Percentiles rank a stretch among this genome's conserved stretches.
Evolutionary conservation across 805 yeast species (phyloP).

Genomic region (Suhomyces tanzawaensis): DNA sequence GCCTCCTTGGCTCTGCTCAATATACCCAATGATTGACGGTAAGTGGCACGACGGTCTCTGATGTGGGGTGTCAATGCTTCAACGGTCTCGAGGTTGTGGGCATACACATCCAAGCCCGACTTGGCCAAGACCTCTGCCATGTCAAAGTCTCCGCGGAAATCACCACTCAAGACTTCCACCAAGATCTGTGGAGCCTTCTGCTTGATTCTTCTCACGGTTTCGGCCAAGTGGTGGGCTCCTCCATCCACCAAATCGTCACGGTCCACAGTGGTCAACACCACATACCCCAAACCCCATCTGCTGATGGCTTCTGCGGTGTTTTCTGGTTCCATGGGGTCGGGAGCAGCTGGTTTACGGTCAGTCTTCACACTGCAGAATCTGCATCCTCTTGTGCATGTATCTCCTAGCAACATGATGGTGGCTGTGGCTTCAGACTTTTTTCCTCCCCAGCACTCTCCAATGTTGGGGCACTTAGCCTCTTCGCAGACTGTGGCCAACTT

Average conservation of each 20-base stretch:
- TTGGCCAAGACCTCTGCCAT: slow-evolving; percentile 77
- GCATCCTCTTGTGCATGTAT: slow-evolving; percentile 99
- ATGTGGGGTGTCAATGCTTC: slow-evolving; percentile 92
- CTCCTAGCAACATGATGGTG: slow-evolving; percentile 97
- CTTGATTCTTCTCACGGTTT: slow-evolving; percentile 82
- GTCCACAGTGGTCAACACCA: slow-evolving; percentile 95
- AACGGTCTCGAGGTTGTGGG: slow-evolving; percentile 95
- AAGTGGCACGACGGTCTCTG: slow-evolving; percentile 95
- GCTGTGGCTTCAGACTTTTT: slow-evolving; percentile 91
- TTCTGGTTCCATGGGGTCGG: slow-evolving; percentile 96
- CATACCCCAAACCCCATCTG: slow-evolving; percentile 98
- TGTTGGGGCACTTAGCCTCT: slow-evolving; percentile 99
- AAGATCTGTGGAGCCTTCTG: slow-evolving; percentile 84
- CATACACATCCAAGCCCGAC: slow-evolving; percentile 92
- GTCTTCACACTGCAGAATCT: slow-evolving; percentile 97
- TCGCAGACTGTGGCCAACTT: slow-evolving; percentile 95
- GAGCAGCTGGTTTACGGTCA: slow-evolving; percentile 76
- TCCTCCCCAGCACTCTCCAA: slow-evolving; percentile 99
- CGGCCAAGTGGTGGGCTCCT: slow-evolving; percentile 86
- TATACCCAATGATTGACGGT: slow-evolving; percentile 80
- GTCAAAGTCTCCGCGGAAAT: slow-evolving; percentile 85
- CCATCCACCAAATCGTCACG: slow-evolving; percentile 94
- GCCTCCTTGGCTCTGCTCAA: slow-evolving; percentile 76
- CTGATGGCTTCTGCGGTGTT: slow-evolving; percentile 96
- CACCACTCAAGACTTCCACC: slow-evolving; percentile 94